phyloP scores from a whole-genome alignment of 495 filamentous ascomycete species.

The Parathielavia hyrcaniae region DNA sequence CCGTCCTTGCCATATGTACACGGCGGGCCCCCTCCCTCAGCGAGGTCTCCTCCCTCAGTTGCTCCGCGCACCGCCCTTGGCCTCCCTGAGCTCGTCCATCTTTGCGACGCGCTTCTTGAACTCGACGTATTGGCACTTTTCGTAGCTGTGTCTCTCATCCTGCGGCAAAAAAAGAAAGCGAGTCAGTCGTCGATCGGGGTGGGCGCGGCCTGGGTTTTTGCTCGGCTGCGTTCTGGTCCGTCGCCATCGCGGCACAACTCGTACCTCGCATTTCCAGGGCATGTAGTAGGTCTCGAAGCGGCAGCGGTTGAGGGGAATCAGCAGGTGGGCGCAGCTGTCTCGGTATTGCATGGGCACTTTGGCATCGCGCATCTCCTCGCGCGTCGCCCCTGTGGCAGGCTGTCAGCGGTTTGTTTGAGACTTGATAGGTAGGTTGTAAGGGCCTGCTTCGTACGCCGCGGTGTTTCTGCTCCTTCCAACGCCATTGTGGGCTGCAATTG shows the following conservation, averaged over 20 bases:
- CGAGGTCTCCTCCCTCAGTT: slow-evolving; percentile 50
- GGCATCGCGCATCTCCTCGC: slow-evolving; percentile 88
- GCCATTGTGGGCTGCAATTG: slow-evolving; percentile 36
- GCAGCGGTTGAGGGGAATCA: slow-evolving; percentile 93
- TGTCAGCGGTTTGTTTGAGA: slow-evolving; percentile 8
- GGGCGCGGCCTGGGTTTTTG: background rate
- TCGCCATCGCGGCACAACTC: slow-evolving; percentile 29
- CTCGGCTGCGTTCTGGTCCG: background rate
- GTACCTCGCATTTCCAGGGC: slow-evolving; percentile 96
- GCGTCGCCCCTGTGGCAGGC: slow-evolving; percentile 54
- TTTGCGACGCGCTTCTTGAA: slow-evolving; percentile 98
- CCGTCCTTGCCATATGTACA: slow-evolving; percentile 11
- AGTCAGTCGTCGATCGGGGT: slow-evolving; percentile 4
- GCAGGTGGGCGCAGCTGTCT: slow-evolving; percentile 86
- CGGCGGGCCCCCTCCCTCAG: background rate
- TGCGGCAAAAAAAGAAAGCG: slow-evolving; percentile 39
- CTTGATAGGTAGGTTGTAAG: background rate
- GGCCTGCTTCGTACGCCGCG: slow-evolving; percentile 29
- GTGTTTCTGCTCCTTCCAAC: slow-evolving; percentile 30
- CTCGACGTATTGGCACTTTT: slow-evolving; percentile 98
- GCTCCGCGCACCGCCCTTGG: slow-evolving; percentile 80
- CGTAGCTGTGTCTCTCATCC: slow-evolving; percentile 94
- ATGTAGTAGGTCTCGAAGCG: slow-evolving; percentile 87
- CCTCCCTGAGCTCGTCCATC: slow-evolving; percentile 91
- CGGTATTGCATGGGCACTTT: slow-evolving; percentile 83